A percentile compares a stretch with the other conserved stretches of the same genome.
phyloP scores from a whole-genome alignment of 345 rosid species.

The Noccaea caerulescens region DNA sequence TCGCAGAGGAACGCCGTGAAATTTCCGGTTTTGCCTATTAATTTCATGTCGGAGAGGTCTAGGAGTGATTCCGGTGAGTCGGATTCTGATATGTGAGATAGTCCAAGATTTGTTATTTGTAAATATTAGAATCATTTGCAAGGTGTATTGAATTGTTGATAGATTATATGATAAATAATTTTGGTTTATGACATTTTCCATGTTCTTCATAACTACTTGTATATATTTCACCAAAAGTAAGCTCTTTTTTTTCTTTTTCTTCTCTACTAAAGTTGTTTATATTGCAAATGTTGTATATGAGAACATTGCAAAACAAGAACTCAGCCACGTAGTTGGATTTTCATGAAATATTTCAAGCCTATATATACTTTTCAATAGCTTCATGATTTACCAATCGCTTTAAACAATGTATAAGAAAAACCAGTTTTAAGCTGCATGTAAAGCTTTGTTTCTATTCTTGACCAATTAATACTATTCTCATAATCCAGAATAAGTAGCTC shows the following conservation, averaged over 20 bases:
- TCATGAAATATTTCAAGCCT: too few relatives aligned
- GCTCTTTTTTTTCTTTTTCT: not conserved
- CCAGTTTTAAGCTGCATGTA: too few relatives aligned
- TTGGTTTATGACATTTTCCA: not conserved
- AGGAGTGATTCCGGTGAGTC: conserved; percentile 60
- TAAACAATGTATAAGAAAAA: too few relatives aligned
- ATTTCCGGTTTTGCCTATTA: conserved; percentile 66
- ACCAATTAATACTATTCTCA: too few relatives aligned
- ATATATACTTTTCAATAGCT: too few relatives aligned
- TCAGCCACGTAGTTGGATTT: too few relatives aligned
- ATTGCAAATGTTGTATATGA: too few relatives aligned
- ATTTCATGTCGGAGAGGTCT: conserved; percentile 61
- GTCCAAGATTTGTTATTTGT: conserved; percentile 34
- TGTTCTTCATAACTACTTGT: not conserved
- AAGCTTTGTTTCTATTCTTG: too few relatives aligned
- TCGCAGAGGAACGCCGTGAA: conserved; percentile 45
- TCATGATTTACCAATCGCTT: too few relatives aligned
- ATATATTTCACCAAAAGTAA: conserved; percentile 12
- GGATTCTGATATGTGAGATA: conserved; percentile 58
- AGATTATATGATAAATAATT: conserved; percentile 27
- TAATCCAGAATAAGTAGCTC: too few relatives aligned
- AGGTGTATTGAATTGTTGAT: conserved; percentile 35
- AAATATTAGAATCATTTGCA: conserved; percentile 31
- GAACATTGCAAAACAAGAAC: too few relatives aligned
- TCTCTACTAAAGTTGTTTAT: too few relatives aligned